Base-by-base conservation (phyloP, 352 stramenopile genomes). In the Phytopythium aichiense region DNA sequence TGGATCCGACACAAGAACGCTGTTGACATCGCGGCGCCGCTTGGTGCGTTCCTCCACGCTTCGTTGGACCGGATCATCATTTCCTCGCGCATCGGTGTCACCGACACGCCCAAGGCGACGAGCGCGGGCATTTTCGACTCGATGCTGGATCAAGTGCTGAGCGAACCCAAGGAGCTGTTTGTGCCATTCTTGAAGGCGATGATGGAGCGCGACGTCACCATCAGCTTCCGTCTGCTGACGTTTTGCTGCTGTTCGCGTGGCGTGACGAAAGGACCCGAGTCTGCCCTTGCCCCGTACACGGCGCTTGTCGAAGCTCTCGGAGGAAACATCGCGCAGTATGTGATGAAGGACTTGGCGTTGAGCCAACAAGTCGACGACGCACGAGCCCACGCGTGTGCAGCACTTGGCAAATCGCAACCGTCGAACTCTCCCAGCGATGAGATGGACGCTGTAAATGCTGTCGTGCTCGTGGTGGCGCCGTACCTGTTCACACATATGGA, bases 311-410 rank as follows among this genome's bases (percentile, higher is more conserved):
- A 90, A 22, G 68, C 73, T 0, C 65, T 92, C 25, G 76, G 79
- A 13, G 63, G 73, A 7, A 87, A 63, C 18, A 55, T 92, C 22
- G 52, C 73, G 22, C 68, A 82, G 54, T 77, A 70, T 28, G 63
- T 93, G 13, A 46, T 88, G 25, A 91, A 93, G 50, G 84, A 95
- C 52, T 59, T 95, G 48, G 76, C 71, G 37, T 51, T 93, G 40
- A 84, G 74, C 48, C 82, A 91, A 61, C 84, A 95, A 52, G 87
- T 95, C 20, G 84, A 95, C 38, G 84, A 93, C 51, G 86, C 86
- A 11, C 64, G 84, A 46, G 79, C 64, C 11, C 76, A 91, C 23
- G 79, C 82, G 7, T 87, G 77, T 42, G 75, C 83, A 1, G 45
- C 91, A 4, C 59, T 93, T n/a, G 72, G 66, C 5, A 81, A 74